phyloP scores from a whole-genome alignment of 345 rosid genomes.

The Geranium rotundifolium region DNA sequence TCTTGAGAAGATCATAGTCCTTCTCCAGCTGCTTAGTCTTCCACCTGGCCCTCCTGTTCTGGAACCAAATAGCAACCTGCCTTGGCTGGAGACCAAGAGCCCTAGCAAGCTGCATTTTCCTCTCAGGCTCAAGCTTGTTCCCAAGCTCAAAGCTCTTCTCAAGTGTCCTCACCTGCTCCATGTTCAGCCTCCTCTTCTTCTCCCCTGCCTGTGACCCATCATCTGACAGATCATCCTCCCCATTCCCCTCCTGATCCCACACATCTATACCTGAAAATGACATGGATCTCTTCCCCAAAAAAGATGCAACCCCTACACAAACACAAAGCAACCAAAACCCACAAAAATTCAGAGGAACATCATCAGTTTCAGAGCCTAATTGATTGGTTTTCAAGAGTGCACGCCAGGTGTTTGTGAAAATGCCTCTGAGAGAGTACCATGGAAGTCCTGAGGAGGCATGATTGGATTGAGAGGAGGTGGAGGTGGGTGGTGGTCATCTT shows the following conservation, averaged over 20 bases:
- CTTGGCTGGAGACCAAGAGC: slow-evolving; percentile 93
- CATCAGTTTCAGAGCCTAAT: no score
- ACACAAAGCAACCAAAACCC: neutral
- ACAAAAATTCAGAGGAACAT: neutral
- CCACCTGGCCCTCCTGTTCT: slow-evolving; percentile 95
- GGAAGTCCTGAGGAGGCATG: slow-evolving; percentile 60
- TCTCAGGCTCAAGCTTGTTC: slow-evolving; percentile 95
- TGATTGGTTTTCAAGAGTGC: neutral
- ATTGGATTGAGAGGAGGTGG: slow-evolving; percentile 50
- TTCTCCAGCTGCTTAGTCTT: slow-evolving; percentile 94
- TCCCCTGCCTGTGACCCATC: slow-evolving; percentile 94
- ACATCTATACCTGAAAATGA: slow-evolving; percentile 54
- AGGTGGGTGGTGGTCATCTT: slow-evolving; percentile 41
- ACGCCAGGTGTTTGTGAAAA: no score
- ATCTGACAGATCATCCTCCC: slow-evolving; percentile 72
- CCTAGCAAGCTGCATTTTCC: slow-evolving; percentile 93
- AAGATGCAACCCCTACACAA: slow-evolving; percentile 58
- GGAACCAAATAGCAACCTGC: slow-evolving; percentile 97
- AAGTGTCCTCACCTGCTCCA: slow-evolving; percentile 88
- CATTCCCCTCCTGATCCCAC: slow-evolving; percentile 33
- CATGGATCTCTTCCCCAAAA: slow-evolving; percentile 76
- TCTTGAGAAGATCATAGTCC: slow-evolving; percentile 77
- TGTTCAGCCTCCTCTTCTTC: slow-evolving; percentile 84
- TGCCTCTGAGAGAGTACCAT: slow-evolving; percentile 31
- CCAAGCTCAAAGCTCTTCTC: slow-evolving; percentile 95